Conservation (phyloP, 257 asterid species). For the Euphrasia confusa region DNA sequence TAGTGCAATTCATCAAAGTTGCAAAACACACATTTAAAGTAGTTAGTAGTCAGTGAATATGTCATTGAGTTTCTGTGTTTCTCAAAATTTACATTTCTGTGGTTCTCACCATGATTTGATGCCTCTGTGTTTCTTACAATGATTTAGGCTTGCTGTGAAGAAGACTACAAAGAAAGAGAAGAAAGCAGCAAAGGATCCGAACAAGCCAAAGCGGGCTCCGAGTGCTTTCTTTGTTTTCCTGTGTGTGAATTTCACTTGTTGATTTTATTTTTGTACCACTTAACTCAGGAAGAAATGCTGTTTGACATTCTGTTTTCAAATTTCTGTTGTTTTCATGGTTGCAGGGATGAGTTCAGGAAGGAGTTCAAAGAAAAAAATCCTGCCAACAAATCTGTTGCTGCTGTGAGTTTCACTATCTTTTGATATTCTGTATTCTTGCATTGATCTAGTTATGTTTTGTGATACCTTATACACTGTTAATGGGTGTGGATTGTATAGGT, state of each 20-base stretch:
- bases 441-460: background rate
- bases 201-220: constrained; percentile 66
- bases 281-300: no score
- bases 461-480: background rate
- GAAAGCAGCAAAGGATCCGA: constrained; percentile 59
- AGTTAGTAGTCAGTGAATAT: no score
- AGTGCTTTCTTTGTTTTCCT: constrained; percentile 70
- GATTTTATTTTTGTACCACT: background rate
- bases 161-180: constrained; percentile 43
- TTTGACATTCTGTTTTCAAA: background rate
- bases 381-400: constrained; percentile 62
- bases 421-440: background rate
- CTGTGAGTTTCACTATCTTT: constrained; percentile 30
- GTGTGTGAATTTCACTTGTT: constrained; percentile 26
- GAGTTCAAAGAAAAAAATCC: constrained; percentile 58
- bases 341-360: constrained; percentile 65
- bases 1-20: no score
- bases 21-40: no score
- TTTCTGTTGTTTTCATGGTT: background rate
- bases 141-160: constrained; percentile 47
- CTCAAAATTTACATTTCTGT: no score
- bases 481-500: constrained; percentile 35
- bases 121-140: no score
- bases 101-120: no score
- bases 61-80: no score